Base-by-base conservation (phyloP, 108 stramenopile genomes). In the Heterococcus sp. region DNA sequence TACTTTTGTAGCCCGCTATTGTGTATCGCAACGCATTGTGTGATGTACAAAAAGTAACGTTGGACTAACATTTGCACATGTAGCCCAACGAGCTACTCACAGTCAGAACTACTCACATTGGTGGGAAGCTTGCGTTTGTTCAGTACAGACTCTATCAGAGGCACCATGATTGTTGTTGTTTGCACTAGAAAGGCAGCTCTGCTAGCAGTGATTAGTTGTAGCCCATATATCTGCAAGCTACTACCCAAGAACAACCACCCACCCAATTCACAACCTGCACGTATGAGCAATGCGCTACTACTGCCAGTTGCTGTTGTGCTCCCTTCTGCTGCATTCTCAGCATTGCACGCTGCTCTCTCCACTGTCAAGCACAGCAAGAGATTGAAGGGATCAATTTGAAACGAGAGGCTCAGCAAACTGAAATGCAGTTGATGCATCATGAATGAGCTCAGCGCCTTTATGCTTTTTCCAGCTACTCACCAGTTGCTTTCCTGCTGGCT, bases 151-250 rank as follows among this genome's bases (percentile, higher is more conserved):
- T 81, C 79, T n/a, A 81, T 30, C 58, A 81, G 38, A n/a, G 79
- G 79, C 31, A 81, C 79, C 21, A 81, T 72, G 28, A 81, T 46
- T 11, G 79, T 81, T 1, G 79, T 81, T 14, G 72, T 36, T 72
- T 81, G 79, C 27, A 81, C 79, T 72, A 81, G 36, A 72, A 81
- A 81, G 29, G 74, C 79, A n/a, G 79, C 79, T 37, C 79, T 29
- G 37, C 79, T 81, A 5, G 79, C 79, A 21, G 69, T 39, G 2
- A 72, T 81, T 3, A 70, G 46, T 72, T 65, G 71, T 35, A 81
- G 69, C 1, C 79, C 79, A 71, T 72, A 81, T 26, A 81, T 72
- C 79, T 81, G 79, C n/a, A 81, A 66, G 2, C 72, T 81, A 35
- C 72, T 64, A 28, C 33, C 79, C 58, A 70, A 65, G 35, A 81